These are phyloP conservation scores for Mangifera indica DNA, from an alignment of 345 rosid species.

Conservation along the genomic window DNA sequence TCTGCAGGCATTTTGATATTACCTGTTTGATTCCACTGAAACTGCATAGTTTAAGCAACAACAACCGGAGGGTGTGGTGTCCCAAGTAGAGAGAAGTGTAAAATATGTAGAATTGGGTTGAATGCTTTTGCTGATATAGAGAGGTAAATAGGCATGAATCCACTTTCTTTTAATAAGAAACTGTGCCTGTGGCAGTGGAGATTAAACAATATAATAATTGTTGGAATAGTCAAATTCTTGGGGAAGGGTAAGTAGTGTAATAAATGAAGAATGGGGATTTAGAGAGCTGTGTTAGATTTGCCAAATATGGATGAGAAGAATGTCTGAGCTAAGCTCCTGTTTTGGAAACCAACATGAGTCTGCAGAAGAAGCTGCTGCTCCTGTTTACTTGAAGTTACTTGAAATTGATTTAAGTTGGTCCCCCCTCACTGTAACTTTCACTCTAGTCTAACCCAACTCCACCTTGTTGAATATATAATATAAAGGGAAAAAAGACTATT, in stretches of 20 bases:
- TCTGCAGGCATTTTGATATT: not conserved
- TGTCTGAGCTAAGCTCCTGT: slow-evolving; percentile 25
- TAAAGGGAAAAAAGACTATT: too few species aligned
- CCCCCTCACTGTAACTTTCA: not conserved
- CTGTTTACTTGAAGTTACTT: too few species aligned
- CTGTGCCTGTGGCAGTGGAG: not conserved
- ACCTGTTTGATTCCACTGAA: not conserved
- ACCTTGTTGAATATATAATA: too few species aligned
- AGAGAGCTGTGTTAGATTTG: slow-evolving; percentile 16
- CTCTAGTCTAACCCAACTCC: not conserved
- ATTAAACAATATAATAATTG: too few species aligned
- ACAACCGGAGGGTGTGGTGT: slow-evolving; percentile 9
- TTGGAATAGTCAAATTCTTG: too few species aligned
- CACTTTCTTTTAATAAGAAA: slow-evolving; percentile 15
- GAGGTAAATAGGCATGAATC: not conserved
- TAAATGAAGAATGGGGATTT: too few species aligned
- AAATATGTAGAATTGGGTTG: not conserved
- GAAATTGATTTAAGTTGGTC: not conserved
- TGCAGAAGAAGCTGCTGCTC: not conserved
- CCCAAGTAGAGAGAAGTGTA: slow-evolving; percentile 11
- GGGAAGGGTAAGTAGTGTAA: too few species aligned
- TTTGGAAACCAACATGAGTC: slow-evolving; percentile 25
- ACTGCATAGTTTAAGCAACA: slow-evolving; percentile 5
- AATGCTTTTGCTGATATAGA: too few species aligned
- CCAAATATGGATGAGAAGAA: slow-evolving; percentile 39